A percentile compares a stretch with the other conserved stretches of the same genome.
Conservation (phyloP, 352 stramenopile genomes). For the Phytophthora europaea region DNA sequence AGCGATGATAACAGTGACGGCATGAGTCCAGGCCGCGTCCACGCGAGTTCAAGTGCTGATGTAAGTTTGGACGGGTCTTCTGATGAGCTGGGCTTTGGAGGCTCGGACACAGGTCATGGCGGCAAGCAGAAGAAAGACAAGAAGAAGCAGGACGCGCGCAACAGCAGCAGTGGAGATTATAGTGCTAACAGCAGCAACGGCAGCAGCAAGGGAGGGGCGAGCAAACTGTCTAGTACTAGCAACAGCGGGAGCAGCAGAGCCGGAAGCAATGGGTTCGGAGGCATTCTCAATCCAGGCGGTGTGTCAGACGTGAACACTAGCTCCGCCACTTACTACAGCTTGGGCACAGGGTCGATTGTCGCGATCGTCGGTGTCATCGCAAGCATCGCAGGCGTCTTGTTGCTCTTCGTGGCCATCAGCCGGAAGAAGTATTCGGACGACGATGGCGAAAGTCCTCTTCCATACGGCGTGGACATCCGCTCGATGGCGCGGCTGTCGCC, state of each 20-base stretch:
- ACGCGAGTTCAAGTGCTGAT: slow-evolving; percentile 38
- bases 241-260: slow-evolving; percentile 20
- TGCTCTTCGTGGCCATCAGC: slow-evolving; percentile 68
- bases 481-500: slow-evolving; percentile 64
- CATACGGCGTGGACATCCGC: slow-evolving; percentile 49
- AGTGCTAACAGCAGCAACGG: slow-evolving; percentile 3
- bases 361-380: slow-evolving; percentile 78
- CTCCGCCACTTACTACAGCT: slow-evolving; percentile 58
- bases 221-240: slow-evolving; percentile 8
- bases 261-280: slow-evolving; percentile 16
- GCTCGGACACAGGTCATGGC: background rate
- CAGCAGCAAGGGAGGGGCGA: background rate
- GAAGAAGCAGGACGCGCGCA: slow-evolving; percentile 16
- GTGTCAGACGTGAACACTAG: slow-evolving; percentile 60
- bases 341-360: slow-evolving; percentile 72
- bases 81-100: background rate
- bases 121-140: slow-evolving; percentile 25
- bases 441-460: slow-evolving; percentile 57
- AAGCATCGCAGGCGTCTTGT: slow-evolving; percentile 65
- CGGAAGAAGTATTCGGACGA: slow-evolving; percentile 71
- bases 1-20: slow-evolving; percentile 11
- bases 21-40: slow-evolving; percentile 30
- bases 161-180: slow-evolving; percentile 21
- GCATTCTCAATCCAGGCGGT: slow-evolving; percentile 36
- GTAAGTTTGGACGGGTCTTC: slow-evolving; percentile 23